Base-by-base conservation (phyloP, 495 filamentous ascomycete genomes). In the Thozetella sp. region DNA sequence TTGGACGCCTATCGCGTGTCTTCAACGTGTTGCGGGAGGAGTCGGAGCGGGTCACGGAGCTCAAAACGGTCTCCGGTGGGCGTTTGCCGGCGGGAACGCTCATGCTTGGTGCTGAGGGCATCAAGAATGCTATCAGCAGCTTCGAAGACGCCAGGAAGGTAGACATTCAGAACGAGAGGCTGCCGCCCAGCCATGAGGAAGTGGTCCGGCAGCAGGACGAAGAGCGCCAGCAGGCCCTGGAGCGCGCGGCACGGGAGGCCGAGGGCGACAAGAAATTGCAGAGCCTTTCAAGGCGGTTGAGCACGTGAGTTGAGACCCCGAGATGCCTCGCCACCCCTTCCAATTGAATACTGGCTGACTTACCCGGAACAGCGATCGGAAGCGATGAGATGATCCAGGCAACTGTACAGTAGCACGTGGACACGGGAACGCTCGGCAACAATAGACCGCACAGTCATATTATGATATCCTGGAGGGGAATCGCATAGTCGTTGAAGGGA, bases 61-160 rank as follows among this genome's bases (percentile, higher is more conserved):
- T 99, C 72, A 99, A 99, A 84, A 97, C 93, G 26, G 95, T 93
- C 26, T 88, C 93, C 56, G 95, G 95, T 53, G 95, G 96, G 43
- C 87, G 93, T 72, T 86, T 99, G 55, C 95, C 95, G 3, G 91
- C 94, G 13, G 95, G 95, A 54, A 99, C 96, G 22, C 86, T 99
- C 51, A 98, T 99, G 94, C 86, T 99, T 24, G 95, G 95, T 52
- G 93, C 95, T 1, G 95, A 98, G 73, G 95, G 95, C 27, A 99
- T 99, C 78, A 99, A 98, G 80, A 93, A 97, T 67, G 95, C 95
- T n/a, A 99, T 99, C 62, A 91, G 83, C 72, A 95, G 85, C 65
- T 99, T 99, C 63, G 95, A 99, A 72, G 95, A 99, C 72, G 95
- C 95, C n/a, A 83, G 93, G 52, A 97, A 97, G 80, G 96, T 99